Percentiles rank a stretch among this genome's conserved stretches.
Evolutionary conservation across 331 rosid species (phyloP).

Genomic region (Acacia concinna): DNA sequence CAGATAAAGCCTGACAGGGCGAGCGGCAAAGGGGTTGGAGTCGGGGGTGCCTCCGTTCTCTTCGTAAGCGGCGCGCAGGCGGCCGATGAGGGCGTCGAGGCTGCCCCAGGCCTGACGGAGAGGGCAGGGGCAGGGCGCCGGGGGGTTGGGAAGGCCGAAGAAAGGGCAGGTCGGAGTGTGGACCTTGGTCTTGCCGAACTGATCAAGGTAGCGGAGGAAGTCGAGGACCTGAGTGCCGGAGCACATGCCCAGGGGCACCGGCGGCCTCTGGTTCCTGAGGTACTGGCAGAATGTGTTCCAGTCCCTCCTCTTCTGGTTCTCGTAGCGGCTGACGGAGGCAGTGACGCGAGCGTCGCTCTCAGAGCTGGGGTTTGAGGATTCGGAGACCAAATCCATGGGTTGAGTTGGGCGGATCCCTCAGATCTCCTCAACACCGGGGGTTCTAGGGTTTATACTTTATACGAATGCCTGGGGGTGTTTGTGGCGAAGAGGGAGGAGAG

Average conservation of each 20-base stretch:
- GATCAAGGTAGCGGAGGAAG: slow-evolving; percentile 79
- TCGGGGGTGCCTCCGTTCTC: slow-evolving; percentile 77
- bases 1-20: slow-evolving; percentile 67
- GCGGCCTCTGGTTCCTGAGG: slow-evolving; percentile 71
- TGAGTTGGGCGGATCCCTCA: neutral
- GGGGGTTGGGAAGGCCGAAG: slow-evolving; percentile 80
- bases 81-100: slow-evolving; percentile 69
- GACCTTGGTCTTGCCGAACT: slow-evolving; percentile 84
- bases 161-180: slow-evolving; percentile 73
- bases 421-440: neutral
- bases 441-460: slow-evolving; percentile 34
- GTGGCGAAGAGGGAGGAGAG: neutral
- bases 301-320: slow-evolving; percentile 85
- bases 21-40: slow-evolving; percentile 72
- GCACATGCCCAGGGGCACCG: slow-evolving; percentile 56
- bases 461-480: too few species aligned
- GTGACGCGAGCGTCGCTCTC: neutral
- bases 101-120: slow-evolving; percentile 88
- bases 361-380: slow-evolving; percentile 27
- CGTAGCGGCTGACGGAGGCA: slow-evolving; percentile 59
- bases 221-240: slow-evolving; percentile 75
- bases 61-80: slow-evolving; percentile 75
- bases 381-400: slow-evolving; percentile 58
- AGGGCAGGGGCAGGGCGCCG: slow-evolving; percentile 84
- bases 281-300: slow-evolving; percentile 94